These are phyloP conservation scores for Fusarium ramigenum DNA, from an alignment of 2,329 filamentous ascomycete species.

Conservation along the genomic window DNA sequence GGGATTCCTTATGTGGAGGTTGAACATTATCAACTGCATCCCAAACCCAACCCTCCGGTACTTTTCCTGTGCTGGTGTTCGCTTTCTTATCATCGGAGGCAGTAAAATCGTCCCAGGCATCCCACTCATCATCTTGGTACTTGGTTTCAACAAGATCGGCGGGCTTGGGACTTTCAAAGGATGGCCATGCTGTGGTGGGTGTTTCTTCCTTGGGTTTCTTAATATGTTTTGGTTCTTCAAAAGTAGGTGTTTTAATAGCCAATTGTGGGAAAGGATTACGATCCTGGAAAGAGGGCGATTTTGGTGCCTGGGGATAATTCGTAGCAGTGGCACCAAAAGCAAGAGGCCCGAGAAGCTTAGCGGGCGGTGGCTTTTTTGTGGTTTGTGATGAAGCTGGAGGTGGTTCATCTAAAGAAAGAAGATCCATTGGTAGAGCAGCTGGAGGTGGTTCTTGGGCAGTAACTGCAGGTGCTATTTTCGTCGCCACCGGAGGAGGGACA, in stretches of 20 bases:
- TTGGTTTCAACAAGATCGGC: conserved; percentile 12
- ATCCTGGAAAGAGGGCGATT: conserved; percentile 62
- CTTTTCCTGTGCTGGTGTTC: conserved; percentile 20
- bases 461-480: conserved; percentile 13
- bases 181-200: conserved; percentile 59
- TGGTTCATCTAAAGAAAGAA: conserved; percentile 52
- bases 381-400: conserved; percentile 29
- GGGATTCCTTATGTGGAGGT: conserved; percentile 29
- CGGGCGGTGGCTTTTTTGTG: conserved; percentile 39
- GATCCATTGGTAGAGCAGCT: conserved; percentile 49
- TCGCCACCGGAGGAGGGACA: conserved; percentile 39
- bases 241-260: conserved; percentile 55
- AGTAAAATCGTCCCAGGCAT: conserved; percentile 59
- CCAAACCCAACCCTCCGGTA: conserved; percentile 60
- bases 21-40: conserved; percentile 52
- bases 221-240: conserved; percentile 46
- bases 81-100: conserved; percentile 27
- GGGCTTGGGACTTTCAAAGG: conserved; percentile 40
- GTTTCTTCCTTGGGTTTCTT: conserved; percentile 50
- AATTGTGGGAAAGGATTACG: conserved; percentile 63
- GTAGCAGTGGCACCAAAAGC: conserved; percentile 42
- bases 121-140: conserved; percentile 59
- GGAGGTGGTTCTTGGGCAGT: conserved; percentile 28
- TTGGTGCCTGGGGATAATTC: conserved; percentile 57
- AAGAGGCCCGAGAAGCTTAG: conserved; percentile 46